These are phyloP conservation scores for Triglochin maritima DNA, from an alignment of 106 monocot genomes.

Conservation along the genomic window DNA sequence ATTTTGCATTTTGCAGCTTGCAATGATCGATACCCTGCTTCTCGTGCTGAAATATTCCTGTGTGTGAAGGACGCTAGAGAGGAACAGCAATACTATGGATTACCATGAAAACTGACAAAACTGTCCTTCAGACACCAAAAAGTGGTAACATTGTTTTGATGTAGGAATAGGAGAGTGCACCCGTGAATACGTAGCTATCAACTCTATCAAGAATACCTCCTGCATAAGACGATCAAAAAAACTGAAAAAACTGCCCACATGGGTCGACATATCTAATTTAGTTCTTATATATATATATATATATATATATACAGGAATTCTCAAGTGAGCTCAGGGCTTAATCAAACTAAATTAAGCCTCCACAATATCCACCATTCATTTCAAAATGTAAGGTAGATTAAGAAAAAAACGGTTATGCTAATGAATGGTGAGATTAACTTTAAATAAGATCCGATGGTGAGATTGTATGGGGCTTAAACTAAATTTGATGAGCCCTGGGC, in stretches of 20 bases:
- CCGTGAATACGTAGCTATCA: conserved; percentile 94
- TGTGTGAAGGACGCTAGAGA: not conserved
- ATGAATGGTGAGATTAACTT: too few species aligned
- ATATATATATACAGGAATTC: too few species aligned
- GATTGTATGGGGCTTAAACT: too few species aligned
- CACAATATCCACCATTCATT: too few species aligned
- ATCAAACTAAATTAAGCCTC: too few species aligned
- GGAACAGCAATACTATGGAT: not conserved
- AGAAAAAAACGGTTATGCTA: too few species aligned
- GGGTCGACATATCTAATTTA: too few species aligned
- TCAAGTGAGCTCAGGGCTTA: too few species aligned
- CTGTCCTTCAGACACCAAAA: conserved; percentile 49
- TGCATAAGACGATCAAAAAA: conserved; percentile 20
- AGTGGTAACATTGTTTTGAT: conserved; percentile 64
- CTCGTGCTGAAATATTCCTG: not conserved
- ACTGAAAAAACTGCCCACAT: not conserved
- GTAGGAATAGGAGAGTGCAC: conserved; percentile 82
- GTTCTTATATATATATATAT: too few species aligned
- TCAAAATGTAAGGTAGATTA: too few species aligned
- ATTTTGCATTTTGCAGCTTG: not conserved
- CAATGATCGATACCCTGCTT: not conserved
- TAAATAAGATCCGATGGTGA: too few species aligned
- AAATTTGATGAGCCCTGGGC: too few species aligned
- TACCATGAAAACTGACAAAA: not conserved
- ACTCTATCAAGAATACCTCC: conserved; percentile 93